phyloP scores from a whole-genome alignment of 2,329 filamentous ascomycete species.

The Colletotrichum godetiae region DNA sequence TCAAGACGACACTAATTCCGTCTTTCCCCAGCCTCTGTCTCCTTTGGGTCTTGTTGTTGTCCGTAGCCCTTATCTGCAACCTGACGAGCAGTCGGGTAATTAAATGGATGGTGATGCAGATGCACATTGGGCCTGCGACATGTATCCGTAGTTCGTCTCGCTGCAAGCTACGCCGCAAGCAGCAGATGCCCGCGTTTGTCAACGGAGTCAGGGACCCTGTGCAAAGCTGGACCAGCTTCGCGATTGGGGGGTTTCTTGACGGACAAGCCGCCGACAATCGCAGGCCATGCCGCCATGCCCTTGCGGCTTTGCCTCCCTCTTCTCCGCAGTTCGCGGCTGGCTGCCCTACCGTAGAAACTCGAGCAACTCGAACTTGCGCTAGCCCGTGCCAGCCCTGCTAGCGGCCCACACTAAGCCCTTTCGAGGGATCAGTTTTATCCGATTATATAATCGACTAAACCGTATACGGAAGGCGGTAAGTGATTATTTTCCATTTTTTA shows the following conservation, averaged over 20 bases:
- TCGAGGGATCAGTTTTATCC: too few species aligned
- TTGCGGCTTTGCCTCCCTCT: neutral
- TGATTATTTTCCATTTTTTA: too few species aligned
- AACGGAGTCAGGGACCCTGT: constrained; percentile 4
- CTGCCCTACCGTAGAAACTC: too few species aligned
- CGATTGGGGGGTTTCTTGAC: constrained; percentile 9
- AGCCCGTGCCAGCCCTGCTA: too few species aligned
- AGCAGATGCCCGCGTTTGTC: constrained; percentile 12
- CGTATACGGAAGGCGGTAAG: too few species aligned
- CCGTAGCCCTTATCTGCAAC: neutral
- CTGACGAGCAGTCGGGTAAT: neutral
- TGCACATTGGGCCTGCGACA: neutral
- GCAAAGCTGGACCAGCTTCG: neutral
- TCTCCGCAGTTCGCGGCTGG: constrained; percentile 27
- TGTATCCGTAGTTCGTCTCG: neutral
- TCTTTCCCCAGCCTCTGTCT: neutral
- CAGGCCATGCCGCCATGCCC: constrained; percentile 13
- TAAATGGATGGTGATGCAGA: neutral
- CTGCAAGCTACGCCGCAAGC: constrained; percentile 24
- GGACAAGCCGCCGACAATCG: neutral
- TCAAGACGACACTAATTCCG: neutral
- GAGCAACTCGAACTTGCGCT: too few species aligned
- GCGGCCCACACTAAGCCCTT: too few species aligned
- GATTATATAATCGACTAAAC: too few species aligned
- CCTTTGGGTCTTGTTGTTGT: neutral